Percentiles rank a stretch among this genome's conserved stretches.
Conservation (phyloP, 2,329 filamentous ascomycete species). For the Claviceps pazoutovae region DNA sequence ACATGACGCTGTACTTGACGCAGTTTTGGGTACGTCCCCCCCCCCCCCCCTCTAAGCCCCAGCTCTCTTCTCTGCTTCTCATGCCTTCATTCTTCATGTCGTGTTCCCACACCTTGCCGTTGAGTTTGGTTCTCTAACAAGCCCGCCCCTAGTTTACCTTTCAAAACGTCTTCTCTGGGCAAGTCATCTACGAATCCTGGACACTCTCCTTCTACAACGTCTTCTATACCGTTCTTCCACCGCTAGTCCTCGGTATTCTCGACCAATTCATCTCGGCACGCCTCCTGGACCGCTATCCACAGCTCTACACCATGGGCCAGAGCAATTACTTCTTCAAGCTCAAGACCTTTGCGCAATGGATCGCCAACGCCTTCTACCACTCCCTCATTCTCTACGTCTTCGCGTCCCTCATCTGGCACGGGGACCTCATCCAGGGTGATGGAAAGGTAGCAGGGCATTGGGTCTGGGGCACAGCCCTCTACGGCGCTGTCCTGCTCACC, state of each 20-base stretch:
- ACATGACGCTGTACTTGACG: slow-evolving; percentile 96
- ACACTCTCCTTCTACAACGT: slow-evolving; percentile 99
- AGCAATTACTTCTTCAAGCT: slow-evolving; percentile 87
- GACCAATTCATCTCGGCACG: slow-evolving; percentile 96
- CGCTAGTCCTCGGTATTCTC: slow-evolving; percentile 87
- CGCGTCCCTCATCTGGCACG: slow-evolving; percentile 65
- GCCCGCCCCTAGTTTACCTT: slow-evolving; percentile 60
- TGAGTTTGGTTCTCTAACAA: background rate
- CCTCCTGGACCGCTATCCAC: slow-evolving; percentile 85
- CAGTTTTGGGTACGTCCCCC: slow-evolving; percentile 74
- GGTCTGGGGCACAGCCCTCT: slow-evolving; percentile 94
- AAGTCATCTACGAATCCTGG: slow-evolving; percentile 99
- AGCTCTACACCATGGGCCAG: slow-evolving; percentile 87
- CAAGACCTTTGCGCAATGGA: slow-evolving; percentile 86
- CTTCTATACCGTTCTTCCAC: slow-evolving; percentile 88
- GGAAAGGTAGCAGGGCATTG: slow-evolving; percentile 82
- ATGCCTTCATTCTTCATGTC: background rate
- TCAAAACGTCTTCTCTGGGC: slow-evolving; percentile 93
- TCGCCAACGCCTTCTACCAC: slow-evolving; percentile 89
- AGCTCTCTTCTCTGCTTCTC: background rate
- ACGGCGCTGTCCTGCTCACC: slow-evolving; percentile 84
- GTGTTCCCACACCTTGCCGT: no score
- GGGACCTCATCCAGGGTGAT: slow-evolving; percentile 64
- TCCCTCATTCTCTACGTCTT: slow-evolving; percentile 86
- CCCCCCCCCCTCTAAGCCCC: background rate